Evolutionary conservation across 768 basidiomycete species (phyloP), one percentile per base, ranked within the genome.

Genomic region (Mycena capillaripes): DNA sequence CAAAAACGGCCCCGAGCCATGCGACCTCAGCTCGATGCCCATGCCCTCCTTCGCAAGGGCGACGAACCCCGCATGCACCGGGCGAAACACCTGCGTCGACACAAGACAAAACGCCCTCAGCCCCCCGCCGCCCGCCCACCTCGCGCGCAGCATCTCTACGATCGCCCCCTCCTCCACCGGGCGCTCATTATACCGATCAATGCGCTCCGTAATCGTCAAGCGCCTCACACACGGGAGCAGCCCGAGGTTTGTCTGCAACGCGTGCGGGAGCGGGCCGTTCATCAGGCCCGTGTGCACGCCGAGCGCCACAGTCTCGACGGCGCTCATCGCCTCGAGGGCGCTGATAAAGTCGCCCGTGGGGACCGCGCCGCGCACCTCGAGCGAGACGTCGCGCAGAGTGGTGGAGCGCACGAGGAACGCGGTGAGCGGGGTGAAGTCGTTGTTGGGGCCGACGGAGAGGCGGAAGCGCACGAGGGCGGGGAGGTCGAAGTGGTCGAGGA

Each of bases 181-280:
- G 19, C 56, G 66, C 66, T 75, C 73, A 44, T 75, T 36, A 58
- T 75, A 75, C 16, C 73, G 53, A 34, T 75, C 73, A n/a, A 75
- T n/a, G 21, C 62, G 61, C 57, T 75, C 73, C 34, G n/a, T 17
- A 57, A 75, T 16, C 2, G 61, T 67, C 25, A 75, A 58, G 3
- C 16, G 23, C 19, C 44, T 46, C 19, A 75, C 40, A 12, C 23
- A 14, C 0, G 73, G 73, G n/a, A 75, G 73, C 10, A 71, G 2
- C 0, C 21, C 46, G n/a, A 52, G 11, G 27, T 56, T 71, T 55
- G 38, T 38, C 7, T 23, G 34, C n/a, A 74, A 66, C 17, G 56
- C 70, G 25, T 27, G 34, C 9, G 66, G 65, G 38, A 75, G 52
- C 5, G 17, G 8, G 4, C 66, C 61, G 63, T 75, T 75, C 61